Percentiles rank a stretch among this genome's conserved stretches.
Evolutionary conservation across 768 basidiomycete species (phyloP).

Genomic region (Hypsizygus marmoreus): DNA sequence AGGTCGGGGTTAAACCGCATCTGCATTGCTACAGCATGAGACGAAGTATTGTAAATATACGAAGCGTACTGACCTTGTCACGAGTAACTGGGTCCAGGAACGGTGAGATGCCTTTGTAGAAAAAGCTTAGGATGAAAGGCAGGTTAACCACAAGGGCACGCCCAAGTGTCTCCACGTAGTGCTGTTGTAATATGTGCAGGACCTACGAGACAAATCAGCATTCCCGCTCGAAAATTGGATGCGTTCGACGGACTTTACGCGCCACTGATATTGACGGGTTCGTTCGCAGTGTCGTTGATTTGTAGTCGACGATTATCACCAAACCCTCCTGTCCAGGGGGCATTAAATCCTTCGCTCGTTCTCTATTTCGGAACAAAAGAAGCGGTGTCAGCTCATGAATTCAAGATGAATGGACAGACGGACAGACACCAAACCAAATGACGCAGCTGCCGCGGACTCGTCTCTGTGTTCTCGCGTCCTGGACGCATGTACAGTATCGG

Average conservation of each 20-base stretch:
- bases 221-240: neutral
- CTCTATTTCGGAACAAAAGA: slow-evolving; percentile 41
- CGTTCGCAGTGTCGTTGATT: slow-evolving; percentile 75
- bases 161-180: slow-evolving; percentile 88
- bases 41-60: neutral
- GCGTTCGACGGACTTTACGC: slow-evolving; percentile 52
- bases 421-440: slow-evolving; percentile 88
- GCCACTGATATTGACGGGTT: slow-evolving; percentile 85
- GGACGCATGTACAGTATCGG: slow-evolving; percentile 90
- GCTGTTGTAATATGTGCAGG: slow-evolving; percentile 79
- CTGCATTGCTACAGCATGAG: slow-evolving; percentile 36
- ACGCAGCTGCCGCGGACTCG: slow-evolving; percentile 73
- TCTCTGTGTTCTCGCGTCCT: slow-evolving; percentile 82
- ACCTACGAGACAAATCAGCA: slow-evolving; percentile 37
- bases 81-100: slow-evolving; percentile 88
- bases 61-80: slow-evolving; percentile 63
- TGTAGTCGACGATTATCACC: slow-evolving; percentile 86
- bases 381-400: neutral
- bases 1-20: slow-evolving; percentile 91
- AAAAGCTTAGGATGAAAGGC: slow-evolving; percentile 70
- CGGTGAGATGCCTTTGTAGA: slow-evolving; percentile 82
- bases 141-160: slow-evolving; percentile 83
- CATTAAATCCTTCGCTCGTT: slow-evolving; percentile 89
- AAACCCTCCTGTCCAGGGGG: slow-evolving; percentile 82
- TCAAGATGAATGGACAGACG: slow-evolving; percentile 30